Percentiles rank a stretch among this genome's conserved stretches.
Conservation (phyloP, 2,329 filamentous ascomycete genomes). For the Diplocarpon rosae region DNA sequence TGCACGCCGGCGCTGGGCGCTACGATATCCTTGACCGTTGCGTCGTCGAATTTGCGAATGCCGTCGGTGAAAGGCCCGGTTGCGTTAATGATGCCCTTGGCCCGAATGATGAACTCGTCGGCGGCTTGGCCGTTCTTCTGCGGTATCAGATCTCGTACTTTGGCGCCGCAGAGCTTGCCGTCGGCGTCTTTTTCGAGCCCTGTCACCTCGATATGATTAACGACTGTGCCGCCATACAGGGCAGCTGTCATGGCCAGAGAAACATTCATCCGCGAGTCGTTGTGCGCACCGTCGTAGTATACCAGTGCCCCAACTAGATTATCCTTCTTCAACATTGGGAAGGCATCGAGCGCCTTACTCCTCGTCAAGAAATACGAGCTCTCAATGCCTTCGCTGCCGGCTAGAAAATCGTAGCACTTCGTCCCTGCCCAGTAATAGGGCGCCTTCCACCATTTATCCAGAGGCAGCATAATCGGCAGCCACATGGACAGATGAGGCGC, state of each 20-base stretch:
- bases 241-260: slow-evolving; percentile 80
- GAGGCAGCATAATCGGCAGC: slow-evolving; percentile 66
- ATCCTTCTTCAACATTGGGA: slow-evolving; percentile 77
- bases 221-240: slow-evolving; percentile 72
- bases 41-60: slow-evolving; percentile 77
- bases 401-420: slow-evolving; percentile 77
- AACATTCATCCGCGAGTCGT: slow-evolving; percentile 87
- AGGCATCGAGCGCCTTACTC: slow-evolving; percentile 76
- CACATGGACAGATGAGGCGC: slow-evolving; percentile 63
- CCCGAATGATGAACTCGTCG: slow-evolving; percentile 59
- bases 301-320: slow-evolving; percentile 72
- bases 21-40: slow-evolving; percentile 62
- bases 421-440: slow-evolving; percentile 69
- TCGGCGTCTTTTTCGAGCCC: slow-evolving; percentile 61
- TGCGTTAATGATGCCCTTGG: slow-evolving; percentile 77
- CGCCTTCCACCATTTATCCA: slow-evolving; percentile 67
- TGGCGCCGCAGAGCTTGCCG: slow-evolving; percentile 64
- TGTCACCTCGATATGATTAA: slow-evolving; percentile 77
- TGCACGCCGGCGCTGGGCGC: slow-evolving; percentile 79
- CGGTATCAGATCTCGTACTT: slow-evolving; percentile 58
- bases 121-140: slow-evolving; percentile 51
- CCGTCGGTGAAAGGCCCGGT: slow-evolving; percentile 82
- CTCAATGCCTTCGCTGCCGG: slow-evolving; percentile 78
- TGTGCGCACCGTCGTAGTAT: slow-evolving; percentile 88
- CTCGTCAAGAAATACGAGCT: slow-evolving; percentile 80